Base-by-base conservation (phyloP, 2,329 filamentous ascomycete species). In the Cladobotryum protrusum region DNA sequence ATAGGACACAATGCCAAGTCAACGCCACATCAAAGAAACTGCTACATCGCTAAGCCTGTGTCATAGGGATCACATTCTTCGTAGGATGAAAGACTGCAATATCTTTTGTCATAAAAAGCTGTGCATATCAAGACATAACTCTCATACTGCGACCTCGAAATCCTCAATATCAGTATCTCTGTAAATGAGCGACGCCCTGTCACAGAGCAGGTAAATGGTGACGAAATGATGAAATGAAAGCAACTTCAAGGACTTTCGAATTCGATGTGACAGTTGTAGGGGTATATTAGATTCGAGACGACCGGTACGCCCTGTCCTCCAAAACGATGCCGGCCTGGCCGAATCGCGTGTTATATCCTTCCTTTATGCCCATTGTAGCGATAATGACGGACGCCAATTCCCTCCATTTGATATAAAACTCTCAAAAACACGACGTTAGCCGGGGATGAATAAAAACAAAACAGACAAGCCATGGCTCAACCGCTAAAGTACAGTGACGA, bases 401-500 rank as follows among this genome's bases (percentile, higher is more conserved):
- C 56, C 52, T 50, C 56, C 59, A 39, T 43, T 55, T 47, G 45
- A 50, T 56, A 39, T 29, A 29, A 8, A 59, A 57, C 55, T 59
- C 57, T 58, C 51, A 52, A 53, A 36, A 45, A 40, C 35, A 42
- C 24, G 40, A 34, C 45, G 41, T 49, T 41, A 33, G 50, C 50
- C 42, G 47, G 40, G 36, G 20, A 45, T 15, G 8, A 34, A 15
- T 44, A 37, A 37, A 42, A 50, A 52, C 54, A 47, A 43, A 53
- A 51, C 52, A 54, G 51, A 36, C 59, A 59, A 52, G 57, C 52
- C 53, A 55, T 48, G 56, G 56, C 50, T 59, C 56, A 56, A 52
- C 56, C 57, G 59, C 59, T 63, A 61, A 52, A 63, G 57, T 65
- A 64, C 61, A 63, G 59, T 57, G 59, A 56, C 56, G 56, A 55